Conservation (phyloP, 352 stramenopile species). For the Aphanomyces astaci region DNA sequence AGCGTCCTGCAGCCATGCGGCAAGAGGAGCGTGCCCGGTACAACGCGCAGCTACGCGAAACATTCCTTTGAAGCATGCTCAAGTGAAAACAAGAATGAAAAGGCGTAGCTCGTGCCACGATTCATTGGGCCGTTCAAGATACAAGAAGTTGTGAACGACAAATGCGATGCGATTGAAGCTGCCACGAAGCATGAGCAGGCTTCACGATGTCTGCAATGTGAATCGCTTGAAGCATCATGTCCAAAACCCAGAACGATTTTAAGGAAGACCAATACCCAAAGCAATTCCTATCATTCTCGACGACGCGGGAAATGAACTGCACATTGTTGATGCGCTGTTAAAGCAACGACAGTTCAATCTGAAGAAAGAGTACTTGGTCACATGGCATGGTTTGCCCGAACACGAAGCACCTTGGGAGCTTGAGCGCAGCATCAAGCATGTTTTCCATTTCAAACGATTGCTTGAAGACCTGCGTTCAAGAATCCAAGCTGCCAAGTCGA, state of each 20-base stretch:
- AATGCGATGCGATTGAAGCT: conserved; percentile 6
- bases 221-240: conserved; percentile 18
- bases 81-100: neutral
- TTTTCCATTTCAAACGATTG: conserved; percentile 16
- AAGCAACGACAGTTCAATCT: conserved; percentile 18
- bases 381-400: conserved; percentile 13
- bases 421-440: conserved; percentile 15
- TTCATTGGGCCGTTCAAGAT: conserved; percentile 16
- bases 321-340: neutral
- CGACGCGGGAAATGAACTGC: neutral
- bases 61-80: neutral
- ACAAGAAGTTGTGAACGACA: neutral
- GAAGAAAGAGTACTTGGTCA: conserved; percentile 14
- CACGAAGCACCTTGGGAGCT: conserved; percentile 14
- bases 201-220: conserved; percentile 22
- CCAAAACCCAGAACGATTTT: no score
- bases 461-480: neutral
- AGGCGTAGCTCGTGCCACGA: neutral
- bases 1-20: no score
- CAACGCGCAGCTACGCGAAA: neutral
- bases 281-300: neutral
- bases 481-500: neutral
- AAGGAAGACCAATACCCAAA: neutral
- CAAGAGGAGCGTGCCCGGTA: no score
- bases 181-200: neutral